A percentile compares a stretch with the other conserved stretches of the same genome.
Conservation (phyloP, 208 protist genomes). For the Trypanosomatidae sp. region DNA sequence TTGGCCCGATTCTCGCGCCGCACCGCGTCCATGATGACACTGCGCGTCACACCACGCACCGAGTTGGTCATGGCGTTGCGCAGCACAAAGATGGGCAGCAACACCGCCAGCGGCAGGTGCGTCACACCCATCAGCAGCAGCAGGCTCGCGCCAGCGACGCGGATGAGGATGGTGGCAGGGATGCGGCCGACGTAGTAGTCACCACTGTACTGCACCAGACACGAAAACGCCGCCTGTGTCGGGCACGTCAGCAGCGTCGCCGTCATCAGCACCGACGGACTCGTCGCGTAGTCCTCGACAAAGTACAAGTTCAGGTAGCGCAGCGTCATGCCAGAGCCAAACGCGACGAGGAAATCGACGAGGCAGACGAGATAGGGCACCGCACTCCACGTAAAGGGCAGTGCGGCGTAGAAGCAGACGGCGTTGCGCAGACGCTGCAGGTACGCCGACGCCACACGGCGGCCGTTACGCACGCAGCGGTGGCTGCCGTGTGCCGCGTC, state of each 20-base stretch:
- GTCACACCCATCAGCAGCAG: conserved; percentile 13
- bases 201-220: conserved; percentile 6
- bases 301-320: conserved; percentile 32
- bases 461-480: too few relatives aligned
- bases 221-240: conserved; percentile 4
- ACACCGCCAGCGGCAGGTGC: conserved; percentile 5
- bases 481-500: too few relatives aligned
- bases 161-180: conserved; percentile 15
- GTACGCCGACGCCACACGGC: too few relatives aligned
- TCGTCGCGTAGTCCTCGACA: conserved; percentile 11
- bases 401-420: neutral
- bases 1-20: conserved; percentile 17
- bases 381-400: conserved; percentile 6
- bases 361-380: conserved; percentile 39
- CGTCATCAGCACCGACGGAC: conserved; percentile 9
- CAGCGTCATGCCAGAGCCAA: conserved; percentile 33
- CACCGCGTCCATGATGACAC: conserved; percentile 53
- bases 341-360: conserved; percentile 22
- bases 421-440: too few relatives aligned
- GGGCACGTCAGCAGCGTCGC: conserved; percentile 8
- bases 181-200: conserved; percentile 9
- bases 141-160: conserved; percentile 15
- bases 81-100: conserved; percentile 16
- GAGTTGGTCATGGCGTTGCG: conserved; percentile 41
- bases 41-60: conserved; percentile 26